These are phyloP conservation scores for Diaporthe ampelina DNA, from an alignment of 2,329 filamentous ascomycete genomes.

Conservation along the genomic window DNA sequence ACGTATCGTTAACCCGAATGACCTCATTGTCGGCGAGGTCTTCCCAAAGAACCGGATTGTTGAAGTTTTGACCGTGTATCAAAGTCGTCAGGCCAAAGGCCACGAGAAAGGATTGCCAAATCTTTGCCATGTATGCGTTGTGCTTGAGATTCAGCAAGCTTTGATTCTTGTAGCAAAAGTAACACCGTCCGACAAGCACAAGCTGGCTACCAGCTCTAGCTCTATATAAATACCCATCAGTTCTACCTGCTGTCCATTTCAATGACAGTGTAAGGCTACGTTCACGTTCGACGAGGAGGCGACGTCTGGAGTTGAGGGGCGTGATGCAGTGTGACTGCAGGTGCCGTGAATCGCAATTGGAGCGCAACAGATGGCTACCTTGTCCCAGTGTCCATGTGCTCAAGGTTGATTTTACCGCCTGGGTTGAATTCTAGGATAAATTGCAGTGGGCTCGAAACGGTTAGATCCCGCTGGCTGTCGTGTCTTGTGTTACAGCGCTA, in stretches of 20 bases:
- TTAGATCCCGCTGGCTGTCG: neutral
- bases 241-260: neutral
- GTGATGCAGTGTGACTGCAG: neutral
- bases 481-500: neutral
- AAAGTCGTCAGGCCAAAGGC: neutral
- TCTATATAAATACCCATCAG: neutral
- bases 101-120: neutral
- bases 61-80: neutral
- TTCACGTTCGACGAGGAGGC: neutral
- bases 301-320: neutral
- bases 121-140: neutral
- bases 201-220: neutral
- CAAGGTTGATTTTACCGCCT: neutral
- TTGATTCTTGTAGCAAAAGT: neutral
- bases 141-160: neutral
- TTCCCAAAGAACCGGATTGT: neutral
- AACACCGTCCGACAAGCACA: neutral
- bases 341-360: neutral
- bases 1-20: neutral
- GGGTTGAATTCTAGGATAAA: neutral
- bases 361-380: neutral
- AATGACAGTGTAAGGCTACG: neutral
- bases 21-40: constrained; percentile 8
- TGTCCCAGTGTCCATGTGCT: neutral
- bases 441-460: neutral